Percentiles rank a stretch among this genome's conserved stretches.
Conservation (phyloP, 768 basidiomycete species). For the Infundibulicybe gibba region DNA sequence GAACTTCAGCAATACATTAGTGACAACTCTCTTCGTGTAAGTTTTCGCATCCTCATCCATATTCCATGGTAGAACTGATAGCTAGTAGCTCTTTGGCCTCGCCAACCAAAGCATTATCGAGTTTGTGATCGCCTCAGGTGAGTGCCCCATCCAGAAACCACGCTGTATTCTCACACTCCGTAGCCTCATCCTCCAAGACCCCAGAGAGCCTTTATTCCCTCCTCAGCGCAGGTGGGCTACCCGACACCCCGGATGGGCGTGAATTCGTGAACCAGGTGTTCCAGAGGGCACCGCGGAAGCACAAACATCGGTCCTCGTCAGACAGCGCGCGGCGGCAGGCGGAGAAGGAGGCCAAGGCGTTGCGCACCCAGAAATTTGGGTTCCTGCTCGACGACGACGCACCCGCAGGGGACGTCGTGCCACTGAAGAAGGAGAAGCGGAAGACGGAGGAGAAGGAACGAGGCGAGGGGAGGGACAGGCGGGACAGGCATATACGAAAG, state of each 20-base stretch:
- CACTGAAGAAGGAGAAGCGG: slow-evolving; percentile 38
- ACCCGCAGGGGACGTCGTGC: slow-evolving; percentile 30
- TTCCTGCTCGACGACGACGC: slow-evolving; percentile 82
- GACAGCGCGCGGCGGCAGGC: slow-evolving; percentile 56
- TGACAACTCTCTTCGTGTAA: slow-evolving; percentile 70
- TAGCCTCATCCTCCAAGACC: slow-evolving; percentile 82
- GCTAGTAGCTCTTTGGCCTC: slow-evolving; percentile 70
- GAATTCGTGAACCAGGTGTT: slow-evolving; percentile 78
- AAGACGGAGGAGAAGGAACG: slow-evolving; percentile 43
- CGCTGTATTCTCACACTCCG: slow-evolving; percentile 4
- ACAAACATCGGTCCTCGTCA: slow-evolving; percentile 56
- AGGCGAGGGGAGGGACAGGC: slow-evolving; percentile 41
- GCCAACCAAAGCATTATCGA: slow-evolving; percentile 83
- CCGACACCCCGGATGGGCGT: slow-evolving; percentile 77
- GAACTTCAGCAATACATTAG: slow-evolving; percentile 71
- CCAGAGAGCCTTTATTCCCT: slow-evolving; percentile 74
- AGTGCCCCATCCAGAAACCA: slow-evolving; percentile 12
- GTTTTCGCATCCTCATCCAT: slow-evolving; percentile 15
- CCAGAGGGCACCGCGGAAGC: slow-evolving; percentile 71
- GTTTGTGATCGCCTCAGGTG: slow-evolving; percentile 85
- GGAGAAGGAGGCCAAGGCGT: slow-evolving; percentile 70
- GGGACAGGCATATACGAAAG: slow-evolving; percentile 70
- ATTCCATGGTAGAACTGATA: not conserved
- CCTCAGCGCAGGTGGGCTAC: slow-evolving; percentile 75
- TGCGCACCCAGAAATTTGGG: slow-evolving; percentile 71